phyloP scores from a whole-genome alignment of 2,329 filamentous ascomycete species.

The Pseudogymnoascus verrucosus region DNA sequence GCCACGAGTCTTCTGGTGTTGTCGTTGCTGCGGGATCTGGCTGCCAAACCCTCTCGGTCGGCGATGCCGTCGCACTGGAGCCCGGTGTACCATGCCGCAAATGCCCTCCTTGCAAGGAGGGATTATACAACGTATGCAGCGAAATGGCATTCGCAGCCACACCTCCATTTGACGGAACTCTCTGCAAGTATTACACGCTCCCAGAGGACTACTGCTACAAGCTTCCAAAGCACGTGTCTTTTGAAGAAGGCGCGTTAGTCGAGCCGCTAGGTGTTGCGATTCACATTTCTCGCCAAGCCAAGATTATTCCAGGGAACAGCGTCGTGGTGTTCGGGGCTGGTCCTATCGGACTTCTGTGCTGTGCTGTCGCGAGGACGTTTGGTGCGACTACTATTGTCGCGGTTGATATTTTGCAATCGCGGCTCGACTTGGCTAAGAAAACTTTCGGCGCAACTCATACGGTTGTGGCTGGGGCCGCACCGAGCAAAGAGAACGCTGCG shows the following conservation, averaged over 20 bases:
- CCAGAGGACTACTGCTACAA: conserved; percentile 40
- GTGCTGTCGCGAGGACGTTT: conserved; percentile 48
- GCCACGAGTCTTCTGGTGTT: conserved; percentile 48
- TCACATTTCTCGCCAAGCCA: conserved; percentile 47
- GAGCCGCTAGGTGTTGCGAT: conserved; percentile 50
- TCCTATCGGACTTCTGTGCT: conserved; percentile 50
- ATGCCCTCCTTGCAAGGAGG: conserved; percentile 36
- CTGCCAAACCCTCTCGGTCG: conserved; percentile 37
- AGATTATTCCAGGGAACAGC: conserved; percentile 39
- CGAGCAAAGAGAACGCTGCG: conserved; percentile 64
- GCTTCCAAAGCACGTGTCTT: conserved; percentile 35
- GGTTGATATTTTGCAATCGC: conserved; percentile 48
- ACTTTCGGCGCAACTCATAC: conserved; percentile 54
- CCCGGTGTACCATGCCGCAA: conserved; percentile 22
- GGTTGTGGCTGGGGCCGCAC: conserved; percentile 61
- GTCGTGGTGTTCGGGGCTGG: conserved; percentile 52
- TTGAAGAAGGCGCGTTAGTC: conserved; percentile 45
- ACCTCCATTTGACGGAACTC: conserved; percentile 41
- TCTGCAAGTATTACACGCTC: conserved; percentile 41
- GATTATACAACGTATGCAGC: conserved; percentile 34
- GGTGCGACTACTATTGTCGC: conserved; percentile 50
- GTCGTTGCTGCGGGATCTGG: conserved; percentile 44
- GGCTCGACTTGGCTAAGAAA: conserved; percentile 47
- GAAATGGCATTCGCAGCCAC: conserved; percentile 42
- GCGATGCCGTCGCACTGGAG: conserved; percentile 43